Percentiles rank a stretch among this genome's conserved stretches.
These are phyloP conservation scores for Salvia hispanica DNA, from an alignment of 257 asterid genomes.

Conservation along the genomic window DNA sequence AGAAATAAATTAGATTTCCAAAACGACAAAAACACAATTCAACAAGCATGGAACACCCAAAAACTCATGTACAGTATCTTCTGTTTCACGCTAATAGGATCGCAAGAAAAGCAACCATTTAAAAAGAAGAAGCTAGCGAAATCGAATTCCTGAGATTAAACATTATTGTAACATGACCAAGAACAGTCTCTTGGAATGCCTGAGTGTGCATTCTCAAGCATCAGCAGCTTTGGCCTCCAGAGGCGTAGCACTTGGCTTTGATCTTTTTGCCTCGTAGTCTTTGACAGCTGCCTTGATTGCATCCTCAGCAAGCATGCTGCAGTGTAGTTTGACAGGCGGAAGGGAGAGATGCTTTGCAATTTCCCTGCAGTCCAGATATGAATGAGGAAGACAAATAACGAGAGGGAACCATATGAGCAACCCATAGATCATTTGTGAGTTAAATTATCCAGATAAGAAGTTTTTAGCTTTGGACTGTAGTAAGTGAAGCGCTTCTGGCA, in stretches of 20 bases:
- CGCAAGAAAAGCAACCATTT: not conserved
- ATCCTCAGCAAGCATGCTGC: slow-evolving; percentile 99
- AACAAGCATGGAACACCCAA: not conserved
- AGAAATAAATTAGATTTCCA: not conserved
- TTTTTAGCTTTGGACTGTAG: slow-evolving; percentile 1
- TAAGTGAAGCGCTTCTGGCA: not conserved
- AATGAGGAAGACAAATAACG: not conserved
- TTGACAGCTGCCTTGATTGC: slow-evolving; percentile 91
- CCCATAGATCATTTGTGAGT: not conserved
- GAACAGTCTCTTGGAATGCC: not conserved
- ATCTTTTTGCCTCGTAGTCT: slow-evolving; percentile 67
- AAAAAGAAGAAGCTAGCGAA: not conserved
- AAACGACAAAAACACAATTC: not conserved
- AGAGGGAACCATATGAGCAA: not conserved
- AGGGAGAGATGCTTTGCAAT: slow-evolving; percentile 93
- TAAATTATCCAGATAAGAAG: not conserved
- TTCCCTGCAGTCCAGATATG: slow-evolving; percentile 56
- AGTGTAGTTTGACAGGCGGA: slow-evolving; percentile 89
- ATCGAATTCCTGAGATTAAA: not conserved
- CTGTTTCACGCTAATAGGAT: slow-evolving; percentile 2
- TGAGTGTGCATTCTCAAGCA: slow-evolving; percentile 40
- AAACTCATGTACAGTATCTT: slow-evolving; percentile 17
- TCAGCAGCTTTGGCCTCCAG: slow-evolving; percentile 52
- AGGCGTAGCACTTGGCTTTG: slow-evolving; percentile 39
- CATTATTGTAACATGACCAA: slow-evolving; percentile 17